Evolutionary conservation across 371 early-diverging fungal genomes (phyloP).

Genomic region (Globomyces sp.): DNA sequence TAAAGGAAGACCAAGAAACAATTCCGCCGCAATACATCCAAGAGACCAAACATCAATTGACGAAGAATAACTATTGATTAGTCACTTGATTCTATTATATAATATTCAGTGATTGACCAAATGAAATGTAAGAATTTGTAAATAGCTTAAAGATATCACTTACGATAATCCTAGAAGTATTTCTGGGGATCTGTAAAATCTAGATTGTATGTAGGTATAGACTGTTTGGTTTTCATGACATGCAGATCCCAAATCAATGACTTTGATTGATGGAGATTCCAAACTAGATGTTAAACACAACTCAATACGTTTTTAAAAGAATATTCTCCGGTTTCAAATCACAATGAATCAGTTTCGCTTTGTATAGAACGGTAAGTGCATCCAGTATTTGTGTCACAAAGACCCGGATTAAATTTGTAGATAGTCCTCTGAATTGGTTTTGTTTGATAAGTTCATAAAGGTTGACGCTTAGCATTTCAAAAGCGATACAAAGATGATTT

Average conservation of each 20-base stretch:
- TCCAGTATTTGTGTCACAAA: conserved; percentile 87
- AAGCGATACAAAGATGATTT: conserved; percentile 91
- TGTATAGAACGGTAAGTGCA: conserved; percentile 73
- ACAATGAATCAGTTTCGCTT: conserved; percentile 91
- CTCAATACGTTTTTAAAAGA: conserved; percentile 25
- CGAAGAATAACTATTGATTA: conserved; percentile 68
- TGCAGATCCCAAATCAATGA: conserved; percentile 98
- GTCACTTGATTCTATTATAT: conserved; percentile 31
- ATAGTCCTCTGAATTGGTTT: conserved; percentile 84
- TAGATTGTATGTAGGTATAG: conserved; percentile 94
- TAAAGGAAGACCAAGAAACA: conserved; percentile 86
- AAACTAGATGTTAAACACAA: conserved; percentile 39
- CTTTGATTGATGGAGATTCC: conserved; percentile 82
- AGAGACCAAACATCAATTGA: conserved; percentile 99
- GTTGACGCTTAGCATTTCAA: conserved; percentile 92
- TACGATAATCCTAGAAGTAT: conserved; percentile 85
- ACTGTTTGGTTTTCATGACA: conserved; percentile 80
- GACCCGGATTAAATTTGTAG: conserved; percentile 76
- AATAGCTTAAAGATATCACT: conserved; percentile 25
- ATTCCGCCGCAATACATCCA: conserved; percentile 98
- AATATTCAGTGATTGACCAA: neutral
- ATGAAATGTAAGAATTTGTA: conserved; percentile 13
- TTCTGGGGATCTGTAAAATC: conserved; percentile 97
- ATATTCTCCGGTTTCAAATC: conserved; percentile 94
- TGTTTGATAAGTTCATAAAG: conserved; percentile 92